phyloP scores from a whole-genome alignment of 805 yeast genomes.

The Wickerhamiella parazyma region DNA sequence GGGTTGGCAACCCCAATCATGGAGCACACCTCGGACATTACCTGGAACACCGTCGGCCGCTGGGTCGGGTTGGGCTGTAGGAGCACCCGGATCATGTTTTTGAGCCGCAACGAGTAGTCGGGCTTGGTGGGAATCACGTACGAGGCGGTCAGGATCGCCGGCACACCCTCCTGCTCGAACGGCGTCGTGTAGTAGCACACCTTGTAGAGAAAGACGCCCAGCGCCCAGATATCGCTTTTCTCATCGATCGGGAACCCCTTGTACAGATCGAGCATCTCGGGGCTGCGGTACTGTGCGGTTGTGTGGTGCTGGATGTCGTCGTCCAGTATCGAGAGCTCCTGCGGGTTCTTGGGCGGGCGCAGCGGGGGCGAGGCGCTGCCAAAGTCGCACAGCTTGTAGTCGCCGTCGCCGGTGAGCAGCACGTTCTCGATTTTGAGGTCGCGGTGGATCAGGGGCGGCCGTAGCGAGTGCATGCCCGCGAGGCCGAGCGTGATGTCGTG shows the following conservation, averaged over 20 bases:
- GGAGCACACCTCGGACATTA: constrained; percentile 47
- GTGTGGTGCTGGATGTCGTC: constrained; percentile 83
- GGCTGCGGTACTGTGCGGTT: constrained; percentile 89
- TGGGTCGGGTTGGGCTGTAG: constrained; percentile 67
- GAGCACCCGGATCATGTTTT: constrained; percentile 63
- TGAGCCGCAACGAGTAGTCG: constrained; percentile 53
- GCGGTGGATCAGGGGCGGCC: constrained; percentile 66
- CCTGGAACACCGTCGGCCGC: constrained; percentile 82
- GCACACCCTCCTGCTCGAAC: constrained; percentile 69
- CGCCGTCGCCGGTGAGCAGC: constrained; percentile 49
- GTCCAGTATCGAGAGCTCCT: constrained; percentile 60
- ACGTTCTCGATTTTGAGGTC: constrained; percentile 94
- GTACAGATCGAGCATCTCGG: constrained; percentile 89
- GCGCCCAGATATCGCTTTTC: constrained; percentile 91
- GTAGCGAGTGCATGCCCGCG: constrained; percentile 65
- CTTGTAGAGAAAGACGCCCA: constrained; percentile 83
- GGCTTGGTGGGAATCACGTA: constrained; percentile 66
- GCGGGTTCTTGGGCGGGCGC: constrained; percentile 60
- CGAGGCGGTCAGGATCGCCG: constrained; percentile 74
- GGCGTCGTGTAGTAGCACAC: constrained; percentile 90
- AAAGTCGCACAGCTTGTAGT: constrained; percentile 81
- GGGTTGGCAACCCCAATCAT: constrained; percentile 45
- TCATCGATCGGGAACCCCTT: constrained; percentile 77
- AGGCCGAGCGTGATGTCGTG: constrained; percentile 67
- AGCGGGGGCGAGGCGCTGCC: constrained; percentile 71